Percentiles rank a stretch among this genome's conserved stretches.
Evolutionary conservation across 1,139 yeast species (phyloP).

Genomic region (Debaryomyces coudertii): DNA sequence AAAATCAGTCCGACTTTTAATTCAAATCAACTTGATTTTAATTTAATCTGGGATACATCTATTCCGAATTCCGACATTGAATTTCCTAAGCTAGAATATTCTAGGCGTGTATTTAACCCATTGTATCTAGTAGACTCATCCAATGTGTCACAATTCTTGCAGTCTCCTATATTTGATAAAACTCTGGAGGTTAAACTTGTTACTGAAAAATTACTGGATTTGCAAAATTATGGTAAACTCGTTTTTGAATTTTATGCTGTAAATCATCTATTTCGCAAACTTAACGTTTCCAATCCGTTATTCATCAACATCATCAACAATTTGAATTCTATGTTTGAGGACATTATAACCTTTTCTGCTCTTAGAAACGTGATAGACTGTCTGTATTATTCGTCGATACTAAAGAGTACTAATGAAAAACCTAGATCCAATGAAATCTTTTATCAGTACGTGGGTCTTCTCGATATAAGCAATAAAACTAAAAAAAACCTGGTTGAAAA

Average conservation of each 20-base stretch:
- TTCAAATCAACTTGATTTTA: slow-evolving; percentile 1
- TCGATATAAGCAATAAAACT: slow-evolving; percentile 7
- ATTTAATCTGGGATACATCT: slow-evolving; percentile 6
- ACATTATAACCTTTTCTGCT: slow-evolving; percentile 8
- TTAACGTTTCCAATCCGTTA: neutral
- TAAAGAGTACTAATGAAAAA: neutral
- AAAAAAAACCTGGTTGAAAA: neutral
- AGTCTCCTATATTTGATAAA: neutral
- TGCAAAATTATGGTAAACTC: slow-evolving; percentile 12
- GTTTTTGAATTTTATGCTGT: slow-evolving; percentile 11
- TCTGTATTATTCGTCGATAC: neutral
- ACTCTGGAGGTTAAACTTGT: neutral
- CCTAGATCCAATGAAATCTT: slow-evolving; percentile 1
- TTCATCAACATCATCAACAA: slow-evolving; percentile 4
- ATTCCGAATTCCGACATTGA: slow-evolving; percentile 6
- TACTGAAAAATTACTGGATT: slow-evolving; percentile 4
- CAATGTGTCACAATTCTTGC: neutral
- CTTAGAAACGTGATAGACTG: neutral
- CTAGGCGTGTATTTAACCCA: slow-evolving; percentile 6
- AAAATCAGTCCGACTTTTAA: slow-evolving; percentile 5
- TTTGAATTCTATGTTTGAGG: slow-evolving; percentile 1
- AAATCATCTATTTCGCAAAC: slow-evolving; percentile 1
- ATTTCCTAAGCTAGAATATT: slow-evolving; percentile 8
- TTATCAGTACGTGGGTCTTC: slow-evolving; percentile 8
- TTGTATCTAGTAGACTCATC: neutral